These are phyloP conservation scores for Ligustrum vulgare DNA, from an alignment of 257 asterid species.

Conservation along the genomic window DNA sequence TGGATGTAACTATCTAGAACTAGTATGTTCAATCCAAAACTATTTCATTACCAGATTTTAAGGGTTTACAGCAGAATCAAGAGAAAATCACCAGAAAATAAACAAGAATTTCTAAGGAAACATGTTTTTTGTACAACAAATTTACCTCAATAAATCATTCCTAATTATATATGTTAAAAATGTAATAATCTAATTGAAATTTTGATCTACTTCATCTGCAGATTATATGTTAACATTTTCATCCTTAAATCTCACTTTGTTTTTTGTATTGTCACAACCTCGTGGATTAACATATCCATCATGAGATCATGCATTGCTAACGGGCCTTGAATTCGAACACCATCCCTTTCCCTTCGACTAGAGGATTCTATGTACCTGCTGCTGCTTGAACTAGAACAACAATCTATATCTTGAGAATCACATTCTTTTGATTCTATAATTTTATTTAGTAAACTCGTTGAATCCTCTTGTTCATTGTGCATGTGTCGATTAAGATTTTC, in stretches of 20 bases:
- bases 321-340: conserved; percentile 15
- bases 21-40: not conserved
- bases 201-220: no score
- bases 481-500: not conserved
- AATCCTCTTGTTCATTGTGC: conserved; percentile 17
- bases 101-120: no score
- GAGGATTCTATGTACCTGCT: conserved; percentile 14
- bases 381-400: conserved; percentile 20
- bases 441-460: not conserved
- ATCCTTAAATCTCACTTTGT: not conserved
- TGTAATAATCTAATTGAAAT: no score
- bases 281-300: conserved; percentile 16
- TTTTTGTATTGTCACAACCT: conserved; percentile 29
- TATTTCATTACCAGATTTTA: no score
- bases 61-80: no score
- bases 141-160: no score
- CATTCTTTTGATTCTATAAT: conserved; percentile 20
- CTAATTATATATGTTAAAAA: no score
- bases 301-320: not conserved
- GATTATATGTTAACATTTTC: not conserved
- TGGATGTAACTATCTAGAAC: not conserved
- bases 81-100: no score
- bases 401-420: conserved; percentile 1
- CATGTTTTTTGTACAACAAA: no score
- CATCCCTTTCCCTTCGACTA: conserved; percentile 11